phyloP scores from a whole-genome alignment of 169 alveolate species.

The Plasmodium coatneyi region DNA sequence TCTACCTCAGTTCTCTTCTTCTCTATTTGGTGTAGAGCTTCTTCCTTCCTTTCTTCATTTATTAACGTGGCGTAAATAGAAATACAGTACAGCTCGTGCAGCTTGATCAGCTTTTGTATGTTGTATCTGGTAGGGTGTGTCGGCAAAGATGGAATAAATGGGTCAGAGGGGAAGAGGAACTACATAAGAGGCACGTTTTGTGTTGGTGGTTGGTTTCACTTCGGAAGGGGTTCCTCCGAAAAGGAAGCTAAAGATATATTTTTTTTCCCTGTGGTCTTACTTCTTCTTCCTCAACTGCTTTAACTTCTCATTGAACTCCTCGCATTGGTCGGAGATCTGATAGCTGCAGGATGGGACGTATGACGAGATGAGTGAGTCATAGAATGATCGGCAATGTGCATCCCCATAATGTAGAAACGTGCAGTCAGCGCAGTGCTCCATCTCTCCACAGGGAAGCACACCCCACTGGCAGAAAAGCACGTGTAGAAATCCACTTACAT shows the following conservation, averaged over 20 bases:
- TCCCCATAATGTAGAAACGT: not conserved
- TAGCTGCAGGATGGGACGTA: slow-evolving; percentile 3
- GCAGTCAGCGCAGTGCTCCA: not conserved
- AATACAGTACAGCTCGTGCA: slow-evolving; percentile 40
- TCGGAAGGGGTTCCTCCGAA: not conserved
- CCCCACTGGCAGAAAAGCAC: not conserved
- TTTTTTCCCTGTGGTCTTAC: slow-evolving; percentile 3
- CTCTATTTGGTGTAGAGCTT: not conserved
- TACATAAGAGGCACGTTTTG: not conserved
- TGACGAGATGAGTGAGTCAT: not conserved
- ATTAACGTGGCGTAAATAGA: slow-evolving; percentile 44
- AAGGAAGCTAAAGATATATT: not conserved
- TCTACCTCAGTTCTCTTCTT: slow-evolving; percentile 5
- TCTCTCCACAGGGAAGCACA: not conserved
- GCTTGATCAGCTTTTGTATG: slow-evolving; percentile 17
- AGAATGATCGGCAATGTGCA: not conserved
- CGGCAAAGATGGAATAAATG: not conserved
- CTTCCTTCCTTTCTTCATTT: slow-evolving; percentile 35
- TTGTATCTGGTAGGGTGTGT: not conserved
- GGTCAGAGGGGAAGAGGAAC: not conserved
- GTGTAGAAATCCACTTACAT: not conserved
- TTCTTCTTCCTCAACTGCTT: slow-evolving; percentile 23
- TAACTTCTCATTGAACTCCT: slow-evolving; percentile 50
- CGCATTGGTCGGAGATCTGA: slow-evolving; percentile 48
- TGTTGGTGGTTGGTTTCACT: not conserved